Evolutionary conservation across 352 stramenopile genomes (phyloP), one percentile per base, ranked within the genome.

Genomic region (Phytophthora hibernalis): DNA sequence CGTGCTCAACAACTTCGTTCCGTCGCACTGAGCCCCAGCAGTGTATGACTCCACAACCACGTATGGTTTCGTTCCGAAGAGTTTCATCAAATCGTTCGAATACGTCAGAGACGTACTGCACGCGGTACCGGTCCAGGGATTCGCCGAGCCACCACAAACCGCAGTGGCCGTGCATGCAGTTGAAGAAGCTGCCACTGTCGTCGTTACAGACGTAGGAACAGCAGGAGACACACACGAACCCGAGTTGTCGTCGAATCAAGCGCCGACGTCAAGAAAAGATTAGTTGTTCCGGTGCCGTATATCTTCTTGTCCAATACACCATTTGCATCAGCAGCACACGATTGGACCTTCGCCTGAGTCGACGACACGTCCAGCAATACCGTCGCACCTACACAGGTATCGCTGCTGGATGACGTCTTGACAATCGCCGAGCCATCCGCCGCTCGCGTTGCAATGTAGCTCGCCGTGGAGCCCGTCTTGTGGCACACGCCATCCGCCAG

Each of bases 401-500:
- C 5, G 4, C 4, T 42, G 2, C 2, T 4, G 8, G 28, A 4
- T 9, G 24, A 48, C 37, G 37, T 50, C 51, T 30, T 47, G 33
- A 42, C 12, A n/a, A 42, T 28, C 24, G n/a, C n/a, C n/a, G n/a
- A n/a, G n/a, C n/a, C n/a, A n/a, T n/a, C n/a, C n/a, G n/a, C n/a
- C 10, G 3, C 15, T 48, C 49, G 42, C 5, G 35, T 44, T 2
- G 49, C 49, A n/a, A 21, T 30, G 30, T 45, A 56, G 11, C 49
- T 54, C n/a, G 26, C 4, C 9, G 26, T 6, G n/a, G n/a, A n/a
- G n/a, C 24, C 24, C 24, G 24, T 28, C 24, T 58, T 58, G 47
- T 69, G 52, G 21, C 61, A 69, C 28, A 43, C 57, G 16, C 61
- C 61, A 15, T 69, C 53, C 15, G 61, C 61, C 52, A 58, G 5